Conservation (phyloP, 352 stramenopile species). For the Pythium aristosporum region DNA sequence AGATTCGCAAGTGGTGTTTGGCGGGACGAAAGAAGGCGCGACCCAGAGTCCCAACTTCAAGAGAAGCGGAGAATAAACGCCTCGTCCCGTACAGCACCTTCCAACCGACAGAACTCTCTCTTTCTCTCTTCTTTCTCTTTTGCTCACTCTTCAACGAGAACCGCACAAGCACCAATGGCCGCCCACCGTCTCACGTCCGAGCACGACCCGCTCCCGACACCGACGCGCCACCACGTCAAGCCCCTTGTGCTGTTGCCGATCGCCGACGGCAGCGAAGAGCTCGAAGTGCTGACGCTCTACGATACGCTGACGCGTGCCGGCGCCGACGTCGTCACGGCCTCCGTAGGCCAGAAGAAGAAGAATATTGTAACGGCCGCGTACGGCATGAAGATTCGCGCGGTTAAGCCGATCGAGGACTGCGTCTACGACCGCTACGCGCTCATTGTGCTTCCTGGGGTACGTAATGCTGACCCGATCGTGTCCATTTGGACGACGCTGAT, state of each 20-base stretch:
- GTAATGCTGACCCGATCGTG: conserved; percentile 5
- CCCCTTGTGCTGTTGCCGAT: conserved; percentile 61
- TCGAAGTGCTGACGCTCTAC: conserved; percentile 63
- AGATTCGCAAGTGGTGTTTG: neutral
- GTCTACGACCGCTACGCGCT: conserved; percentile 63
- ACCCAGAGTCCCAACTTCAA: conserved; percentile 4
- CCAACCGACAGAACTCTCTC: neutral
- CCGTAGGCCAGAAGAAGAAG: conserved; percentile 46
- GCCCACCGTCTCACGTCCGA: conserved; percentile 19
- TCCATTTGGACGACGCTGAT: neutral
- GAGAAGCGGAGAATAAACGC: neutral
- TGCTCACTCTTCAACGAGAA: neutral
- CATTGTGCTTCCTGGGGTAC: conserved; percentile 69
- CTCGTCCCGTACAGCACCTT: conserved; percentile 3
- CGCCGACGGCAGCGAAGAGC: conserved; percentile 62
- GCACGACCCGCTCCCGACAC: conserved; percentile 17
- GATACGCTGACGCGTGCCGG: conserved; percentile 58
- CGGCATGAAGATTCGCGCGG: conserved; percentile 57
- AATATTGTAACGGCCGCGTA: conserved; percentile 68
- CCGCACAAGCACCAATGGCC: conserved; percentile 9
- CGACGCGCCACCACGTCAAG: conserved; percentile 40
- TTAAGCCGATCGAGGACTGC: conserved; percentile 67
- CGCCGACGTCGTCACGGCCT: conserved; percentile 57
- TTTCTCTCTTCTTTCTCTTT: neutral
- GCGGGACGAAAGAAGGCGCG: neutral